Evolutionary conservation across 176 grass and related monocot species (phyloP).

Genomic region (Leersia perrieri): DNA sequence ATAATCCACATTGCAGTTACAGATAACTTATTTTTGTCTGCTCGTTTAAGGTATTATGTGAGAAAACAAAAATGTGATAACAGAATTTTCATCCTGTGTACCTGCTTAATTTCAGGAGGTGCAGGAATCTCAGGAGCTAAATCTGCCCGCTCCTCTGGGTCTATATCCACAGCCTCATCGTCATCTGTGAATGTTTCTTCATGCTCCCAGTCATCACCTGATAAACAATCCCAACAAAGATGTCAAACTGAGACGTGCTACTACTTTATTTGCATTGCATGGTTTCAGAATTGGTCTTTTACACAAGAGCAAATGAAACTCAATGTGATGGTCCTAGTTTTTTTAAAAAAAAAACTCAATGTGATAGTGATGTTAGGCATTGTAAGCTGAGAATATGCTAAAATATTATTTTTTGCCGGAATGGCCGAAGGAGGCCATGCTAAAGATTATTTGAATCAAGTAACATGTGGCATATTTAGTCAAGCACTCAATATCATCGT

Average conservation of each 20-base stretch:
- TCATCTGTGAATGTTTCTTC: slow-evolving; percentile 98
- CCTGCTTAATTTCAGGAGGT: slow-evolving; percentile 99
- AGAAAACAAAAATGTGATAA: not conserved
- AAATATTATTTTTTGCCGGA: not conserved
- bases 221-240: slow-evolving; percentile 13
- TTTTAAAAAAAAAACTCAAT: too few relatives aligned
- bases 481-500: not conserved
- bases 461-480: not conserved
- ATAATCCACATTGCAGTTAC: slow-evolving; percentile 16
- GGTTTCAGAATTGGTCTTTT: slow-evolving; percentile 14
- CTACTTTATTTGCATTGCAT: slow-evolving; percentile 11
- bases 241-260: not conserved
- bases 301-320: slow-evolving; percentile 11
- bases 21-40: not conserved
- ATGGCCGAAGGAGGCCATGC: too few relatives aligned
- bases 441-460: not conserved
- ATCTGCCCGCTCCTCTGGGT: slow-evolving; percentile 92
- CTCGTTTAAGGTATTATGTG: not conserved
- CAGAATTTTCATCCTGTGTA: slow-evolving; percentile 8
- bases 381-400: not conserved
- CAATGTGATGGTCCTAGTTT: not conserved
- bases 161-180: slow-evolving; percentile 91
- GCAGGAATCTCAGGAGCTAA: slow-evolving; percentile 96
- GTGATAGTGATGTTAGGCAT: not conserved
- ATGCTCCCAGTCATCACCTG: slow-evolving; percentile 99